phyloP scores from a whole-genome alignment of 2,329 filamentous ascomycete genomes.

The Fusarium austroafricanum region DNA sequence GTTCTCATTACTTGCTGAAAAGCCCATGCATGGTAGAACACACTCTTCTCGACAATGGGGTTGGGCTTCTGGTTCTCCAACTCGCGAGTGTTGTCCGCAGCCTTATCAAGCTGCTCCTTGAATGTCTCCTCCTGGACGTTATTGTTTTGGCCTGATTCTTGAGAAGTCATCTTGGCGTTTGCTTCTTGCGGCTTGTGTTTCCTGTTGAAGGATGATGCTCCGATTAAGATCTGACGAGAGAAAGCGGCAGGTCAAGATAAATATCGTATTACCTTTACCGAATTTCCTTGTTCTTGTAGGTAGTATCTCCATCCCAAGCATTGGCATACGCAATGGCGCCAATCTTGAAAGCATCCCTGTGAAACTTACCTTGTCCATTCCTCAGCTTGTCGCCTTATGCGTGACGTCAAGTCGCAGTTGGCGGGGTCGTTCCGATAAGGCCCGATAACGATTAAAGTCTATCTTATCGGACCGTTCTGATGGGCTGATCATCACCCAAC shows the following conservation, averaged over 20 bases:
- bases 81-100: slow-evolving; percentile 52
- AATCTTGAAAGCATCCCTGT: slow-evolving; percentile 21
- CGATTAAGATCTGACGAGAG: not conserved
- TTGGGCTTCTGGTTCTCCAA: slow-evolving; percentile 46
- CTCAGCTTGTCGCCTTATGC: not conserved
- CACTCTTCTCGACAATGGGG: slow-evolving; percentile 59
- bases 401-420: slow-evolving; percentile 42
- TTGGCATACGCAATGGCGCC: slow-evolving; percentile 43
- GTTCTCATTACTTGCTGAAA: not conserved
- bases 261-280: slow-evolving; percentile 13
- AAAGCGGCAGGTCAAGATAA: not conserved
- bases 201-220: slow-evolving; percentile 14
- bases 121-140: slow-evolving; percentile 46
- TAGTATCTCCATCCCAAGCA: slow-evolving; percentile 17
- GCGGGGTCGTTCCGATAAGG: slow-evolving; percentile 36
- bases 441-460: slow-evolving; percentile 37
- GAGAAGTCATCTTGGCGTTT: slow-evolving; percentile 29
- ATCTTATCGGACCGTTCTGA: slow-evolving; percentile 43
- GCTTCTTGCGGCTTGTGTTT: slow-evolving; percentile 3
- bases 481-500: slow-evolving; percentile 40
- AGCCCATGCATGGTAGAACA: not conserved
- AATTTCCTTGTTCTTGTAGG: slow-evolving; percentile 31
- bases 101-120: slow-evolving; percentile 60
- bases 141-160: slow-evolving; percentile 21
- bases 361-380: slow-evolving; percentile 23